These are phyloP conservation scores for Akanthomyces lecanii DNA, from an alignment of 2,329 filamentous ascomycete species.

Conservation along the genomic window DNA sequence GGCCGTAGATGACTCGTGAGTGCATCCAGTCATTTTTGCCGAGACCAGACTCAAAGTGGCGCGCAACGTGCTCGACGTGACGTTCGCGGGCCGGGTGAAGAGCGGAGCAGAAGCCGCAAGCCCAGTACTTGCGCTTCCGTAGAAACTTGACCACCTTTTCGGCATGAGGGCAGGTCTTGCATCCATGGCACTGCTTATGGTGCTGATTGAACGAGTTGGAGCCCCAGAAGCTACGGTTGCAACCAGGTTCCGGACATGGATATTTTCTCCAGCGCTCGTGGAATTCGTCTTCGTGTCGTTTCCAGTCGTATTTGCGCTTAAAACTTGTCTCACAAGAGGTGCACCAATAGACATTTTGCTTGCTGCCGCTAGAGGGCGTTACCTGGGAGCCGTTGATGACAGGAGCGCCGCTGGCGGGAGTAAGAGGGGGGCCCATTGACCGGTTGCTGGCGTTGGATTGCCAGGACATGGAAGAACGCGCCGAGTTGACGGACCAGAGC, in stretches of 20 bases:
- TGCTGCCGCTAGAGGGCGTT: constrained; percentile 27
- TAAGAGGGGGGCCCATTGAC: constrained; percentile 31
- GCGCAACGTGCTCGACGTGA: constrained; percentile 63
- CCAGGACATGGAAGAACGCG: constrained; percentile 38
- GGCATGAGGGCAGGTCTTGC: constrained; percentile 61
- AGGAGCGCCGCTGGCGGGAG: constrained; percentile 25
- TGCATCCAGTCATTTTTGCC: constrained; percentile 65
- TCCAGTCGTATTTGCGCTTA: constrained; percentile 66
- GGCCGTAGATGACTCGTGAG: constrained; percentile 62
- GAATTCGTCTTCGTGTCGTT: constrained; percentile 65
- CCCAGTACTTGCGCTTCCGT: constrained; percentile 62
- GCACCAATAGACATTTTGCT: constrained; percentile 52
- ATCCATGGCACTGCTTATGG: constrained; percentile 61
- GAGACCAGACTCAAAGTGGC: constrained; percentile 61
- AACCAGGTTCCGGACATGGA: constrained; percentile 58
- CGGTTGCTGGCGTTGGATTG: constrained; percentile 33
- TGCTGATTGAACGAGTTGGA: constrained; percentile 66
- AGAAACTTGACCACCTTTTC: constrained; percentile 60
- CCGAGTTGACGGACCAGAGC: constrained; percentile 41
- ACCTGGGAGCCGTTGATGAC: constrained; percentile 32
- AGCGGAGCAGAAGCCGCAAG: constrained; percentile 63
- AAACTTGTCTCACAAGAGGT: constrained; percentile 60
- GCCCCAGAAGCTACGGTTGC: constrained; percentile 64
- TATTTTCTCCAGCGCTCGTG: constrained; percentile 66
- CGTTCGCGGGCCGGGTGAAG: constrained; percentile 61